Evolutionary conservation across 352 stramenopile species (phyloP).

Genomic region (Pythium oligandrum): DNA sequence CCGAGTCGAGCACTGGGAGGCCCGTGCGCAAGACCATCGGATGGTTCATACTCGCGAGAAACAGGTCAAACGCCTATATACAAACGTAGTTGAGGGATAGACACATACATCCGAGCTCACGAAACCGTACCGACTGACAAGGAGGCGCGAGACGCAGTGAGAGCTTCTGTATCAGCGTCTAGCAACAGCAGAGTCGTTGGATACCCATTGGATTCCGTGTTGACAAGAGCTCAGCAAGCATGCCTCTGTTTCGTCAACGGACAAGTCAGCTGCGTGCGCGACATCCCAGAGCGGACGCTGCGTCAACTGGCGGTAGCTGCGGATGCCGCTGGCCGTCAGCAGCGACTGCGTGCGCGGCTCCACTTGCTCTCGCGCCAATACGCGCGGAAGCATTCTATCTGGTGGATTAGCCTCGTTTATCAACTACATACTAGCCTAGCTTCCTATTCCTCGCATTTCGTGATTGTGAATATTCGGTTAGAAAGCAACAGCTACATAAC

Average conservation of each 20-base stretch:
- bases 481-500: no score
- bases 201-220: no score
- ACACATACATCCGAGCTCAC: not conserved
- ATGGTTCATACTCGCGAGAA: conserved; percentile 64
- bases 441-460: no score
- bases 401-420: not conserved
- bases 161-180: conserved; percentile 55
- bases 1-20: conserved; percentile 51
- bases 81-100: conserved; percentile 7
- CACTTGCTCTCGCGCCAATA: conserved; percentile 49
- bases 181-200: not conserved
- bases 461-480: no score
- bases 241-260: conserved; percentile 45
- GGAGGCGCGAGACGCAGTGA: conserved; percentile 47
- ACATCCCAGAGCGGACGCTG: conserved; percentile 56
- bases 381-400: conserved; percentile 48
- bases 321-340: conserved; percentile 49
- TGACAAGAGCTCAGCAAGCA: no score
- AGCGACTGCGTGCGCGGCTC: conserved; percentile 34
- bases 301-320: conserved; percentile 44
- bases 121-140: conserved; percentile 28
- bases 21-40: conserved; percentile 61
- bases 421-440: not conserved
- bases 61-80: conserved; percentile 69
- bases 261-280: conserved; percentile 59